Conservation (phyloP, 305 asterid species). For the Solanum chacoense region DNA sequence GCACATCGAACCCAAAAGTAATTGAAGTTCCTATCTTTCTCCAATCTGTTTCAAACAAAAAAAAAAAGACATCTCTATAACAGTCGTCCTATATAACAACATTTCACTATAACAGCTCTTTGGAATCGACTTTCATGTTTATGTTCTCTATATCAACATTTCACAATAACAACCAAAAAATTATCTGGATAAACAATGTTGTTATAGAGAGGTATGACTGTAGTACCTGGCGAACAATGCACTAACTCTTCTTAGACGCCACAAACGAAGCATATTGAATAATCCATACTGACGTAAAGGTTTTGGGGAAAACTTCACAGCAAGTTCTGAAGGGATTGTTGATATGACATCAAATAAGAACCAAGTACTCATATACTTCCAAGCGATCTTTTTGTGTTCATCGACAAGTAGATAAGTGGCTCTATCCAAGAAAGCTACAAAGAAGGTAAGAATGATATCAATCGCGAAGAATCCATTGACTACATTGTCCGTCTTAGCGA, state of each 20-base stretch:
- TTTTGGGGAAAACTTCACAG: constrained; percentile 41
- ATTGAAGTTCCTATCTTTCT: constrained; percentile 80
- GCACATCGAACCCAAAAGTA: constrained; percentile 81
- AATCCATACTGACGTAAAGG: constrained; percentile 53
- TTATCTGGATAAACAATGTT: not conserved
- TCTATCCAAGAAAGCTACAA: constrained; percentile 69
- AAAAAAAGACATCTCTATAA: not conserved
- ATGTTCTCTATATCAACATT: not conserved
- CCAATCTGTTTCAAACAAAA: constrained; percentile 43
- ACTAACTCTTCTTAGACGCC: constrained; percentile 93
- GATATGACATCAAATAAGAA: constrained; percentile 63
- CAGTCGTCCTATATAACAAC: not conserved
- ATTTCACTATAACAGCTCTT: not conserved
- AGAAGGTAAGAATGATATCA: constrained; percentile 78
- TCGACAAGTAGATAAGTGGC: constrained; percentile 60
- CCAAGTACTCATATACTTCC: constrained; percentile 57
- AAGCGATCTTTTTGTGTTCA: constrained; percentile 43
- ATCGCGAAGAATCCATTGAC: constrained; percentile 70
- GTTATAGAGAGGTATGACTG: not conserved
- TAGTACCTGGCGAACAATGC: constrained; percentile 62
- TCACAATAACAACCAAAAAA: not conserved
- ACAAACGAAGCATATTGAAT: constrained; percentile 86
- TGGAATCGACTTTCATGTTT: not conserved
- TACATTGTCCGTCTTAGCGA: constrained; percentile 49
- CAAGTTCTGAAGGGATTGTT: constrained; percentile 75